Base-by-base conservation (phyloP, 345 rosid species). In the Salix arbutifolia region DNA sequence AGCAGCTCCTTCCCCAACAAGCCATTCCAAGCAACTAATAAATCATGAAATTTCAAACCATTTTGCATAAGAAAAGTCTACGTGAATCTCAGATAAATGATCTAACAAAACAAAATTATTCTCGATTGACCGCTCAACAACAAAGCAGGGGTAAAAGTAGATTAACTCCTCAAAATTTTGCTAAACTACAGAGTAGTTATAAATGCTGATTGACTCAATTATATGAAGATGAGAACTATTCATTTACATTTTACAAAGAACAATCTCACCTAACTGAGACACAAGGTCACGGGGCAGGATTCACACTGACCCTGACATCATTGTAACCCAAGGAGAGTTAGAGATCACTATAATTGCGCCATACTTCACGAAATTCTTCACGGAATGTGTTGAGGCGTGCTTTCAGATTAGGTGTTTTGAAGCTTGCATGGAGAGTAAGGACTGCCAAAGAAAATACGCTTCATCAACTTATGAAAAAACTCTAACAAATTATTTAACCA, bases 281-380 rank as follows among this genome's bases (percentile, higher is more conserved):
- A 28, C 33, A 31, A 64, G 21, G 42, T 42, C 21, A 56, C 23
- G 19, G 50, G 14, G 50, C 71, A 65, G 71, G 40, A 44, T 60
- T 74, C 35, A 21, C 44, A 48, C 21, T 30, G 2, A 30, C 31
- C 42, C 77, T 65, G 46, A 48, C 52, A 16, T 19, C 19, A 44
- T 4, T 21, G 30, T 19, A 53, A 35, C 66, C 37, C 53, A 18
- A 44, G 3, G 66, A 8, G 9, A 42, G 18, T 65, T 60, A 78
- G 17, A 96, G 95, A 74, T 94, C 99, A 48, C 97, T 96, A 76
- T 96, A 94, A 84, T 94, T 92, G 82, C 98, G 98, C 99, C 99
- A 96, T 16, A 96, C 99, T 21, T 89, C 89, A 82, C 97, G 95
- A 70, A 96, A 96, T 81, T 96, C 99, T 86, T 96, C 99, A 8